Evolutionary conservation across 371 early-diverging fungal genomes (phyloP), one percentile per base, ranked within the genome.

Genomic region (Chytridium lagenaria): DNA sequence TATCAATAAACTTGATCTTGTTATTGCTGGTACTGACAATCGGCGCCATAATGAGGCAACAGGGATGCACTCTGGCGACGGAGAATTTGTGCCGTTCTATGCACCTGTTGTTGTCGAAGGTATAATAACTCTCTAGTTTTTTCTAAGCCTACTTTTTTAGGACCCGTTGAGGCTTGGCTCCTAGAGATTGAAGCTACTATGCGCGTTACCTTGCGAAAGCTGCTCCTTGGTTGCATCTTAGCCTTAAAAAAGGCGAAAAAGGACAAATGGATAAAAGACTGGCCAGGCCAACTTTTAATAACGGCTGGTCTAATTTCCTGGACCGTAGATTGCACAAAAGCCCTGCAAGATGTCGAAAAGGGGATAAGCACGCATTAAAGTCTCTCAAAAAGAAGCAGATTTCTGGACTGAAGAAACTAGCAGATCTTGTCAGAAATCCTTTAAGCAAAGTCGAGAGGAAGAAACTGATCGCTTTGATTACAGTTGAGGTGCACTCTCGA

Each of bases 221-320:
- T 84, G 38, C 70, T 88, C 26, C 30, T 78, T 22, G 81, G 83
- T 19, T 81, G 80, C 33, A 63, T 87, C 7, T 31, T 75, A 30
- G 78, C 80, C 12, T 68, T 80, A 68, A 85, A 86, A 68, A 87
- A 88, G 74, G 74, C 73, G 1, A 87, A 87, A 68, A 80, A 76
- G 51, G 87, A 88, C 72, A 85, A 84, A 67, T 88, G 88, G 88
- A 78, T 88, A 16, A 83, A 84, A 50, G 86, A 84, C 57, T 88
- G 88, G 88, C 81, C 88, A 1, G 87, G 87, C 1, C 82, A 82
- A 74, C 72, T 87, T 22, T 65, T 88, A 15, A 86, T 88, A 22
- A 83, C 83, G 15, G 72, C 86, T 31, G 84, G 84, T 10, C 70
- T 86, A n/a, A 83, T 87, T 36, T 38, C 80, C 5, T 88, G 87